Evolutionary conservation across 2,329 filamentous ascomycete genomes (phyloP).

Genomic region (Trichoderma semiorbis): DNA sequence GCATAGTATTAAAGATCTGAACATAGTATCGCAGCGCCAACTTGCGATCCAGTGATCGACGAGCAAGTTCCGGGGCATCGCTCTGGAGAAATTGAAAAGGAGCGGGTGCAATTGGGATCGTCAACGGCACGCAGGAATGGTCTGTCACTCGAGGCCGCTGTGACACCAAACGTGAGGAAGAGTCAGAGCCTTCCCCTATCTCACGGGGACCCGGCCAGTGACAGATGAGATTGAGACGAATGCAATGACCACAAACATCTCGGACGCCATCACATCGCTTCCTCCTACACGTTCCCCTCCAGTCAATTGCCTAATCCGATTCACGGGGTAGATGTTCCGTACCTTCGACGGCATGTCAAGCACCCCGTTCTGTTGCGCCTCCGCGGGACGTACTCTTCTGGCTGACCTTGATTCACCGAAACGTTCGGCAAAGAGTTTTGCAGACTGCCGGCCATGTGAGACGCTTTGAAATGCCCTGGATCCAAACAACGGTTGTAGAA

Average conservation of each 20-base stretch:
- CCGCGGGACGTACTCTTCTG: neutral
- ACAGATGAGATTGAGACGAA: neutral
- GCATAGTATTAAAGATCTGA: neutral
- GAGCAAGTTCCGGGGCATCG: neutral
- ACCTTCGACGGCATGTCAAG: neutral
- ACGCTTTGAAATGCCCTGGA: neutral
- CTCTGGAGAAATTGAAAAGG: neutral
- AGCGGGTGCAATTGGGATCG: neutral
- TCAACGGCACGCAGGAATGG: neutral
- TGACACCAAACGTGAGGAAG: neutral
- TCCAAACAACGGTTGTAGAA: neutral
- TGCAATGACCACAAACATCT: neutral
- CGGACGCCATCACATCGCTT: neutral
- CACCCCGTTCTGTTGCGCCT: neutral
- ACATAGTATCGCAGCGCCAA: neutral
- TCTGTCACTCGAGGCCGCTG: neutral
- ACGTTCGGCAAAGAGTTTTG: neutral
- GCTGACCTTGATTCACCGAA: neutral
- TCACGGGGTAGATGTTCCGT: neutral
- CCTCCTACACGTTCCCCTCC: neutral
- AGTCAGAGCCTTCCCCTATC: neutral
- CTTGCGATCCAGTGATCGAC: neutral
- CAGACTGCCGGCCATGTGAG: neutral
- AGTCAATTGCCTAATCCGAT: neutral
- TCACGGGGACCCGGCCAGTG: neutral